phyloP scores from a whole-genome alignment of 371 early-diverging fungal species.

The Mucor mucedo region DNA sequence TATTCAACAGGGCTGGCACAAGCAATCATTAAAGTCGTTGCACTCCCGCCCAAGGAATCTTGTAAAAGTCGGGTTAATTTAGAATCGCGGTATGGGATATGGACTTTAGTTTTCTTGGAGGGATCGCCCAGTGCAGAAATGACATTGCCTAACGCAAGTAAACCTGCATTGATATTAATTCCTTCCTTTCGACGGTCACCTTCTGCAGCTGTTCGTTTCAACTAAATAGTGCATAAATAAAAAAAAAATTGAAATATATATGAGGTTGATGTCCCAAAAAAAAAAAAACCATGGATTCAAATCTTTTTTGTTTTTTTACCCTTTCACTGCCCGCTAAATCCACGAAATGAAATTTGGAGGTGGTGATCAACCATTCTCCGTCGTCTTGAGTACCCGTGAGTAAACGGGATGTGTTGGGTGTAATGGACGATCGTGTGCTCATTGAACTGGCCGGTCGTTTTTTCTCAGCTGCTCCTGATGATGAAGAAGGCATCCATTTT shows the following conservation, averaged over 20 bases:
- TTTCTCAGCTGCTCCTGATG: conserved; percentile 1
- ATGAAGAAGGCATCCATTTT: conserved; percentile 48
- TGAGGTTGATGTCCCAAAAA: not conserved
- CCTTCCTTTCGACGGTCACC: conserved; percentile 97
- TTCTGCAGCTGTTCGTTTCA: conserved; percentile 94
- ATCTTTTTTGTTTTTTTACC: conserved; percentile 35
- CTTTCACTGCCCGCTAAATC: conserved; percentile 99
- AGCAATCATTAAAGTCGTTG: conserved; percentile 92
- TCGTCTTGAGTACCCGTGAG: conserved; percentile 27
- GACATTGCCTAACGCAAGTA: conserved; percentile 98
- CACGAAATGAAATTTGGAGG: conserved; percentile 98
- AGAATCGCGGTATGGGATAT: conserved; percentile 97
- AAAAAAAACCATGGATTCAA: not conserved
- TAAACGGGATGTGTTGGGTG: conserved; percentile 11
- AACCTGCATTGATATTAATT: conserved; percentile 97
- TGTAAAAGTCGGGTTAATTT: conserved; percentile 98
- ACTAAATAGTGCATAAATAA: no score
- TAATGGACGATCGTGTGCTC: conserved; percentile 20
- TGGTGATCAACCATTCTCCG: conserved; percentile 62
- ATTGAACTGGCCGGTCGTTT: conserved; percentile 30
- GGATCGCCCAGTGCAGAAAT: conserved; percentile 97
- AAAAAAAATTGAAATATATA: conserved; percentile 13
- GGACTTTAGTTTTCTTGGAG: conserved; percentile 53
- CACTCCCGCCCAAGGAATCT: conserved; percentile 95
- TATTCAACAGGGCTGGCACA: conserved; percentile 85